Percentiles rank a stretch among this genome's conserved stretches.
These are phyloP conservation scores for Globisporangium cylindrosporum DNA, from an alignment of 352 stramenopile genomes.

Conservation along the genomic window DNA sequence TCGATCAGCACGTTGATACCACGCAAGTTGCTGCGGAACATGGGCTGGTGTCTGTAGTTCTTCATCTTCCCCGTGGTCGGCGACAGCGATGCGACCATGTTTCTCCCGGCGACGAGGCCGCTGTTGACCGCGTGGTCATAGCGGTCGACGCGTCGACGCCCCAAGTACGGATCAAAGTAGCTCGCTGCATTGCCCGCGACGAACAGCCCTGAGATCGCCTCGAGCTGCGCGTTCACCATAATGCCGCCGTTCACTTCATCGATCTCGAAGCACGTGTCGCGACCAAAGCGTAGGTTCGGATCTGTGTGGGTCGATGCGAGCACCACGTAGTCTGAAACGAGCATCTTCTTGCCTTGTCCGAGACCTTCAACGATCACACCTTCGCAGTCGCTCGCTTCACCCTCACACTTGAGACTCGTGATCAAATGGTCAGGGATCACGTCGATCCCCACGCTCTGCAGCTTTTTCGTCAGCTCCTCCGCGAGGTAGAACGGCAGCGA, in stretches of 20 bases:
- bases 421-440: constrained; percentile 71
- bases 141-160: constrained; percentile 81
- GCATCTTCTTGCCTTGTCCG: constrained; percentile 59
- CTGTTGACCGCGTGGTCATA: constrained; percentile 94
- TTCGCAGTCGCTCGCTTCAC: constrained; percentile 34
- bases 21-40: constrained; percentile 79
- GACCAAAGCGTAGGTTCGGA: constrained; percentile 69
- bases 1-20: constrained; percentile 79
- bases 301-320: constrained; percentile 91
- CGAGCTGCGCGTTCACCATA: constrained; percentile 88
- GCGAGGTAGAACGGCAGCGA: constrained; percentile 88
- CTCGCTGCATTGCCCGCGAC: constrained; percentile 87
- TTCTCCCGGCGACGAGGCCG: constrained; percentile 81
- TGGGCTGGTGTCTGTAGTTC: constrained; percentile 86
- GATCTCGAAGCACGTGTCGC: constrained; percentile 73
- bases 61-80: constrained; percentile 55
- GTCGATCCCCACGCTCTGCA: constrained; percentile 61
- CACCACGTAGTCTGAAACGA: constrained; percentile 89
- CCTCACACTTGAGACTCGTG: constrained; percentile 65
- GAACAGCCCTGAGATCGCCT: constrained; percentile 88
- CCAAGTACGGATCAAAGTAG: constrained; percentile 89
- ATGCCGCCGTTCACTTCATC: constrained; percentile 87
- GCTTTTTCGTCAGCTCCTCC: constrained; percentile 51
- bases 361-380: constrained; percentile 57
- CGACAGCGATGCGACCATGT: constrained; percentile 73